Evolutionary conservation across 228 moss, liverwort and hornwort genomes (phyloP), one percentile per base, ranked within the genome.

Genomic region (Sphagnum magellanicum): DNA sequence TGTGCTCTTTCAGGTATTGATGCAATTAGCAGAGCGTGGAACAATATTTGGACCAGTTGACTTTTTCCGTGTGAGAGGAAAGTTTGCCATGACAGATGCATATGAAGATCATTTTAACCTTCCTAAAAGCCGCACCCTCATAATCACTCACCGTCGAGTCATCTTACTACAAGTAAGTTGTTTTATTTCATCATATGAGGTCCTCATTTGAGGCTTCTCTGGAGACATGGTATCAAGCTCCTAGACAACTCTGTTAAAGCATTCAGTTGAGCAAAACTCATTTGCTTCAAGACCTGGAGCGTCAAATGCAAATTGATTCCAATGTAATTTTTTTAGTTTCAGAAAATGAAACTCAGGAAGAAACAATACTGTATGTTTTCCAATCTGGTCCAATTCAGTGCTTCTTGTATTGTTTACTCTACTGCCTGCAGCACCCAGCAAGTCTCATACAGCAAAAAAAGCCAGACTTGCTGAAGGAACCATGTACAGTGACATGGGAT

Each of bases 41-140:
- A 91, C 89, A 51, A 86, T 89, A 65, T 94, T 94, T 88, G 94
- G 94, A 67, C 91, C 91, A 3, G 84, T 94, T 63, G 94, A 94
- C 75, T 76, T 94, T 17, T 94, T 94, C 78, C 82, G 86, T 74
- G 91, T 89, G 48, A 76, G 94, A 17, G 94, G 94, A 61, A 94
- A 94, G 82, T 91, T 91, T 81, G 94, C 94, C 5, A 91, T 91
- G 91, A 91, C 94, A 50, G 94, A 94, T 83, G 94, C 94, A 65
- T 94, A 94, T 75, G 94, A 91, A 72, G 87, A 89, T 78, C 94
- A 94, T 71, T 94, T 91, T 79, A 94, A 94, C 75, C 82, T 94
- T 63, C 91, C 94, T 0, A 94, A 94, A 76, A 84, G 83, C 52
- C 87, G 91, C 72, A 91, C 94, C 59, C 77, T 94, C 55, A 84